Evolutionary conservation across 495 filamentous ascomycete genomes (phyloP).

Genomic region (Parachaetomium inaequale): DNA sequence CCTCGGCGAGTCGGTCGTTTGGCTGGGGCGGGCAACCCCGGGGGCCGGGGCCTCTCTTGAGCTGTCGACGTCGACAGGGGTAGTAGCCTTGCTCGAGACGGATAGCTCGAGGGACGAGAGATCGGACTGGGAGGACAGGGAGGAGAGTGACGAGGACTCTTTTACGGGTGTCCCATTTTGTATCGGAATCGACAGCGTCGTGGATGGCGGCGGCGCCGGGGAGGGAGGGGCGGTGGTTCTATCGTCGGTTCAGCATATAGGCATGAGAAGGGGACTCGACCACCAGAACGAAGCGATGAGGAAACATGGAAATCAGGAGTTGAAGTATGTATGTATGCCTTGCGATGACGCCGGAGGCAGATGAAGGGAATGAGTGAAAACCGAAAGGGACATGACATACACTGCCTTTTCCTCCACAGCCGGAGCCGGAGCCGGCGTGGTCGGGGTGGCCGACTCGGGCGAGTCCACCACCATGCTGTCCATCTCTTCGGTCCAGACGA

Average conservation of each 20-base stretch:
- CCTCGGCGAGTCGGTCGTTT: slow-evolving; percentile 21
- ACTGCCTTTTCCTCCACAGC: not conserved
- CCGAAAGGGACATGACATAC: not conserved
- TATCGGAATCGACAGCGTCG: not conserved
- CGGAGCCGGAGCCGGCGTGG: not conserved
- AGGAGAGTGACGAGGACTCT: slow-evolving; percentile 19
- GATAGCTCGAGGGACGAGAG: slow-evolving; percentile 44
- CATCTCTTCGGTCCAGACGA: slow-evolving; percentile 39
- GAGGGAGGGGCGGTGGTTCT: slow-evolving; percentile 8
- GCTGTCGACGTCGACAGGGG: slow-evolving; percentile 48
- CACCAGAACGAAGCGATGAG: not conserved
- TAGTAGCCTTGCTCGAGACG: slow-evolving; percentile 55
- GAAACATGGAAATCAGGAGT: not conserved
- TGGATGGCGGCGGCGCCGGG: not conserved
- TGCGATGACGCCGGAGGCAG: not conserved
- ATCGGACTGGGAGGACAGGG: slow-evolving; percentile 39
- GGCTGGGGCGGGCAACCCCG: not conserved
- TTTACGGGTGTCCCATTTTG: slow-evolving; percentile 1
- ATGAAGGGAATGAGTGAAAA: not conserved
- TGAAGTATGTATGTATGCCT: not conserved
- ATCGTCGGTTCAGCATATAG: not conserved
- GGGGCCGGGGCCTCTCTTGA: slow-evolving; percentile 29
- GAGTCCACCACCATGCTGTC: slow-evolving; percentile 27
- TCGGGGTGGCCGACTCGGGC: slow-evolving; percentile 12
- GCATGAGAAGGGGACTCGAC: not conserved